These are phyloP conservation scores for Zoysia japonica DNA, from an alignment of 176 grass and related monocot genomes.

Conservation along the genomic window DNA sequence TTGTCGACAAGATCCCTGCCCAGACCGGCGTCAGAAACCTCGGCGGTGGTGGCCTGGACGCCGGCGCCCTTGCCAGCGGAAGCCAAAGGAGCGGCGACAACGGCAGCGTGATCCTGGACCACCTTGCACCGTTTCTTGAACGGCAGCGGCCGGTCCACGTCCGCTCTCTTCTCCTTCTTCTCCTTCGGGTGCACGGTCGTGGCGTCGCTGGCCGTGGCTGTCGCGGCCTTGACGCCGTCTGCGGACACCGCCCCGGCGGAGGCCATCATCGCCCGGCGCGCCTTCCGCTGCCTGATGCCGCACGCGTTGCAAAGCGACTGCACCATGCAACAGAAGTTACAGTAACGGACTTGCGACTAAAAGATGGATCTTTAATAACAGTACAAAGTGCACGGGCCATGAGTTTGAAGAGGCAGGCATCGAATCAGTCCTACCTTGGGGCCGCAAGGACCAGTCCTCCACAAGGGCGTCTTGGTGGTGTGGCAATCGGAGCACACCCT, in stretches of 20 bases:
- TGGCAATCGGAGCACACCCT: slow-evolving; percentile 95
- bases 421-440: slow-evolving; percentile 62
- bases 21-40: not conserved
- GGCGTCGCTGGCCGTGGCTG: slow-evolving; percentile 19
- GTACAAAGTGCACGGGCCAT: not conserved
- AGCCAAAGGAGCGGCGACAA: not conserved
- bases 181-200: slow-evolving; percentile 38
- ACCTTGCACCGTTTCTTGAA: slow-evolving; percentile 98
- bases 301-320: slow-evolving; percentile 99
- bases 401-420: not conserved
- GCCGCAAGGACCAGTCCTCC: slow-evolving; percentile 95
- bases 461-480: slow-evolving; percentile 95
- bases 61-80: not conserved
- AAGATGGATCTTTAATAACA: not conserved
- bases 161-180: slow-evolving; percentile 73
- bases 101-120: slow-evolving; percentile 32
- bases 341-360: not conserved
- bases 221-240: slow-evolving; percentile 32
- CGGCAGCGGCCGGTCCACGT: slow-evolving; percentile 69
- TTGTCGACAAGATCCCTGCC: slow-evolving; percentile 52
- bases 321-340: slow-evolving; percentile 42
- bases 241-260: slow-evolving; percentile 16
- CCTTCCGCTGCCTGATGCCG: slow-evolving; percentile 96
- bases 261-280: slow-evolving; percentile 71
- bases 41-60: not conserved